These are phyloP conservation scores for Lumnitzera racemosa DNA, from an alignment of 345 rosid genomes.

Conservation along the genomic window DNA sequence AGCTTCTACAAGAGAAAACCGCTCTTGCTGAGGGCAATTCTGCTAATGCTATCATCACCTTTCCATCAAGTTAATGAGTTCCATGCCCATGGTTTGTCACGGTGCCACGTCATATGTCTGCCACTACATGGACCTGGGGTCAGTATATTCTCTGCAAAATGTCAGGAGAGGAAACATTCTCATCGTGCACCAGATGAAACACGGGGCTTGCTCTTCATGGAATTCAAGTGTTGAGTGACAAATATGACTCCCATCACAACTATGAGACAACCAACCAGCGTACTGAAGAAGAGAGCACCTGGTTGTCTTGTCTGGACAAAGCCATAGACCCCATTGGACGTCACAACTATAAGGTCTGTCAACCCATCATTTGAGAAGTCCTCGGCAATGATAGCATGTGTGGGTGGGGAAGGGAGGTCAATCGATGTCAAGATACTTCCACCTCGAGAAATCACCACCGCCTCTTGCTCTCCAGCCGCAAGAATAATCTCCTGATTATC, in stretches of 20 bases:
- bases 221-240: slow-evolving; percentile 79
- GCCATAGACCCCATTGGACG: slow-evolving; percentile 82
- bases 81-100: background rate
- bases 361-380: slow-evolving; percentile 93
- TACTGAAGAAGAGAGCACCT: slow-evolving; percentile 97
- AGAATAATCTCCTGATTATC: slow-evolving; percentile 86
- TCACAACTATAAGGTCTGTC: slow-evolving; percentile 79
- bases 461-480: slow-evolving; percentile 91
- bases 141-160: too few species aligned
- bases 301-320: slow-evolving; percentile 96
- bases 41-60: background rate
- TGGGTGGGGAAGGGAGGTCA: slow-evolving; percentile 81
- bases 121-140: background rate
- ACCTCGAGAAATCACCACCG: slow-evolving; percentile 76
- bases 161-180: background rate
- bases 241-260: slow-evolving; percentile 92
- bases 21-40: background rate
- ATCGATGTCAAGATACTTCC: slow-evolving; percentile 68
- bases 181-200: slow-evolving; percentile 44
- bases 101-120: background rate
- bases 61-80: background rate
- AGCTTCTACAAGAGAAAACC: too few species aligned
- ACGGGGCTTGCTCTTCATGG: slow-evolving; percentile 73
- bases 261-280: slow-evolving; percentile 86
- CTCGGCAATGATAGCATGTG: slow-evolving; percentile 68